These are phyloP conservation scores for Hyaloscypha variabilis DNA, from an alignment of 495 filamentous ascomycete species.

Conservation along the genomic window DNA sequence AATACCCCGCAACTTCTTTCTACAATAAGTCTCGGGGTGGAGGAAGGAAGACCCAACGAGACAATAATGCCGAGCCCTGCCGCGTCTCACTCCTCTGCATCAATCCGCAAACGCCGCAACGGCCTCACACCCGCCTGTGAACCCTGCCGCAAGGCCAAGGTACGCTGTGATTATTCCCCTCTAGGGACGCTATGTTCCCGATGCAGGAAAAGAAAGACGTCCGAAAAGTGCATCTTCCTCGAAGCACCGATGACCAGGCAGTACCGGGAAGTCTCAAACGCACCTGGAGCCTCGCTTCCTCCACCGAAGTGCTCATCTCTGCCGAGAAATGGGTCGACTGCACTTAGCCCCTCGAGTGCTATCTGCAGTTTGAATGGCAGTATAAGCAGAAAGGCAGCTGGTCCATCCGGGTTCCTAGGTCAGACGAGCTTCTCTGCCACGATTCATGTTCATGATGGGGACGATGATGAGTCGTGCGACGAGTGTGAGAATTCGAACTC, in stretches of 20 bases:
- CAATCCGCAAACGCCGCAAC: conserved; percentile 33
- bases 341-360: conserved; percentile 12
- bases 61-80: too few relatives aligned
- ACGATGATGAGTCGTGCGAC: conserved; percentile 26
- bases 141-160: conserved; percentile 52
- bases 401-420: conserved; percentile 30
- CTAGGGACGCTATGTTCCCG: conserved; percentile 41
- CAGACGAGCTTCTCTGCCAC: conserved; percentile 18
- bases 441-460: neutral
- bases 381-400: conserved; percentile 12
- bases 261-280: neutral
- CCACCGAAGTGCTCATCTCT: neutral
- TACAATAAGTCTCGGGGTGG: neutral
- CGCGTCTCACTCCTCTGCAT: too few relatives aligned
- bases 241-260: conserved; percentile 25
- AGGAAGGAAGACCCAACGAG: neutral
- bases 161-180: conserved; percentile 46
- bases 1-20: too few relatives aligned
- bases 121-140: conserved; percentile 49
- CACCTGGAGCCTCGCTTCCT: neutral
- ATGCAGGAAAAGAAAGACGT: conserved; percentile 40
- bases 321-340: neutral
- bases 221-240: conserved; percentile 20
- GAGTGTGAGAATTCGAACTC: conserved; percentile 28
- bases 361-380: conserved; percentile 20